These are phyloP conservation scores for Allomyces macrogynus DNA, from an alignment of 192 early-diverging fungal genomes.

Conservation along the genomic window DNA sequence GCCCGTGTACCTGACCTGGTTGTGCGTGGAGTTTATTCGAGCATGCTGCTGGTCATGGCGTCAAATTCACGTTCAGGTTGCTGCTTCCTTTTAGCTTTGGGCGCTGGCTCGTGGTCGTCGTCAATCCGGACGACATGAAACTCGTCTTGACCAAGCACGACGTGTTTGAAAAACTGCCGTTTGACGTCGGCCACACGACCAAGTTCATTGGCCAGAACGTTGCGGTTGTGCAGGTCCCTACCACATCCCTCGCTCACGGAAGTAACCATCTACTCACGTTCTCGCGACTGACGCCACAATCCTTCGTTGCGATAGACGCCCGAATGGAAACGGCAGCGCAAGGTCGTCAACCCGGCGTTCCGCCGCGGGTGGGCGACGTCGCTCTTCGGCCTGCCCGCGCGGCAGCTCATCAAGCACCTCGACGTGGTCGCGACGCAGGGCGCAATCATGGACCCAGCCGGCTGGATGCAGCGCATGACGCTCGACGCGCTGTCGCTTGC, in stretches of 20 bases:
- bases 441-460: not conserved
- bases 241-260: too few species aligned
- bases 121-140: slow-evolving; percentile 4
- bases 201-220: slow-evolving; percentile 3
- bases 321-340: slow-evolving; percentile 1
- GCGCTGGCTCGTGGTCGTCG: not conserved
- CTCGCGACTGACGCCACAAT: too few species aligned
- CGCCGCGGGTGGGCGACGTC: slow-evolving; percentile 1
- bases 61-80: too few species aligned
- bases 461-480: not conserved
- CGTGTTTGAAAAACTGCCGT: not conserved
- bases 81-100: not conserved
- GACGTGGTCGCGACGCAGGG: not conserved
- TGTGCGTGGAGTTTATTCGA: too few species aligned
- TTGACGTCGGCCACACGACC: not conserved
- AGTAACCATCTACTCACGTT: too few species aligned
- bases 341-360: slow-evolving; percentile 1
- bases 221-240: not conserved
- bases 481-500: not conserved
- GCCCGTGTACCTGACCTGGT: too few species aligned
- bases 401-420: not conserved
- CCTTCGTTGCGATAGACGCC: too few species aligned
- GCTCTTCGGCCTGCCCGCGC: not conserved
- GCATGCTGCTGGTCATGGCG: too few species aligned
- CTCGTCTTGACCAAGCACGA: slow-evolving; percentile 1